phyloP scores from a whole-genome alignment of 495 filamentous ascomycete genomes.

The Penicillium goetzii region DNA sequence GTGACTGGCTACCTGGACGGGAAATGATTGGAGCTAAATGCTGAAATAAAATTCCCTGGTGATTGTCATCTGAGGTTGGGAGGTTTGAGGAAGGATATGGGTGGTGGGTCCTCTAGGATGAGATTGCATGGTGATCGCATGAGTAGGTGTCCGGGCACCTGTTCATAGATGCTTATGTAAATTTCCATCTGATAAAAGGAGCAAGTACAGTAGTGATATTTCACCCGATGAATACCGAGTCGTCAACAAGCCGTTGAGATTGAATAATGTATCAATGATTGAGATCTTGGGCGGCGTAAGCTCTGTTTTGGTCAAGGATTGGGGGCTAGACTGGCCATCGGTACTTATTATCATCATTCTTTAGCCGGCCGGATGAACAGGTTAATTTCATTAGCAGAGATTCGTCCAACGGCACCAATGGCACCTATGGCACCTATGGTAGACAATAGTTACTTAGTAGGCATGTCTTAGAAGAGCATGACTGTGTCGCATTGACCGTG shows the following conservation, averaged over 20 bases:
- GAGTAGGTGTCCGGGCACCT: background rate
- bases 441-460: background rate
- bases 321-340: background rate
- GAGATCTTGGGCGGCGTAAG: background rate
- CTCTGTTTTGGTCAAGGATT: background rate
- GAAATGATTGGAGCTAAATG: background rate
- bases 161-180: background rate
- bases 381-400: background rate
- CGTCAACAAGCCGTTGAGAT: background rate
- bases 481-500: background rate
- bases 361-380: background rate
- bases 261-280: background rate
- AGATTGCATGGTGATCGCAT: background rate
- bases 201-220: background rate
- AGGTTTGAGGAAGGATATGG: background rate
- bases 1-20: background rate
- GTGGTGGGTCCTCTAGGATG: background rate
- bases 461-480: background rate
- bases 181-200: background rate
- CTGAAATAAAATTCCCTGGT: background rate
- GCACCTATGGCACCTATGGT: too few species aligned
- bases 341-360: background rate
- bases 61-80: background rate
- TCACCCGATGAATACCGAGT: background rate
- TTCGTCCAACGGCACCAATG: background rate